Evolutionary conservation across 2,329 filamentous ascomycete species (phyloP).

Genomic region (Colletotrichum sp.): DNA sequence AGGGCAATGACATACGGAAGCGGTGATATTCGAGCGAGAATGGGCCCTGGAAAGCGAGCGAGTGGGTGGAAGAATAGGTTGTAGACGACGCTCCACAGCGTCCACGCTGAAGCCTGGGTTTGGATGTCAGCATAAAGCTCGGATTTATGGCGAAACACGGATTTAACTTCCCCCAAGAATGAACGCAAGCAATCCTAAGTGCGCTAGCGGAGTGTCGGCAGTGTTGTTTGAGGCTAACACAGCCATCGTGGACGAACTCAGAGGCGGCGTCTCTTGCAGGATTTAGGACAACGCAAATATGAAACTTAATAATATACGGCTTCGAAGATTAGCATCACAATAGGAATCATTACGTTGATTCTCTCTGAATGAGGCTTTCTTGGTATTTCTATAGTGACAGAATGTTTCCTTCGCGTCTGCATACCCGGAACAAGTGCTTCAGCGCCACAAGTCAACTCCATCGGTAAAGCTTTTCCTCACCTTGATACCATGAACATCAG

Average conservation of each 20-base stretch:
- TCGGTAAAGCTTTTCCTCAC: not conserved
- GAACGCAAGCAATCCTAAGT: rapidly evolving
- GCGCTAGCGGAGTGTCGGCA: not conserved
- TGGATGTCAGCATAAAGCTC: not conserved
- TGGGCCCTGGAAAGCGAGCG: not conserved
- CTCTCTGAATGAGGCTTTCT: not conserved
- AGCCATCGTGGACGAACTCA: not conserved
- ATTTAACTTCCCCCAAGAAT: not conserved
- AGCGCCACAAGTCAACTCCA: not conserved
- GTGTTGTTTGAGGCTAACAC: not conserved
- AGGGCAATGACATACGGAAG: slow-evolving; percentile 19
- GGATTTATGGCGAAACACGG: not conserved
- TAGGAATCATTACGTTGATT: not conserved
- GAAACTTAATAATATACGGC: too few relatives aligned
- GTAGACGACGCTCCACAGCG: not conserved
- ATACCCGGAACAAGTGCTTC: not conserved
- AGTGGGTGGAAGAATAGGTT: not conserved
- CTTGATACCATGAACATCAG: not conserved
- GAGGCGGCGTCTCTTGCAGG: not conserved
- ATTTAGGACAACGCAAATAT: too few relatives aligned
- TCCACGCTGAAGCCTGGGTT: not conserved
- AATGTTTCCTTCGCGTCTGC: not conserved
- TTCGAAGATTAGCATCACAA: not conserved
- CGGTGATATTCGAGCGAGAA: not conserved
- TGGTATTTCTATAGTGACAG: not conserved